These are phyloP conservation scores for Coffea canephora DNA, from an alignment of 257 asterid genomes.

Conservation along the genomic window DNA sequence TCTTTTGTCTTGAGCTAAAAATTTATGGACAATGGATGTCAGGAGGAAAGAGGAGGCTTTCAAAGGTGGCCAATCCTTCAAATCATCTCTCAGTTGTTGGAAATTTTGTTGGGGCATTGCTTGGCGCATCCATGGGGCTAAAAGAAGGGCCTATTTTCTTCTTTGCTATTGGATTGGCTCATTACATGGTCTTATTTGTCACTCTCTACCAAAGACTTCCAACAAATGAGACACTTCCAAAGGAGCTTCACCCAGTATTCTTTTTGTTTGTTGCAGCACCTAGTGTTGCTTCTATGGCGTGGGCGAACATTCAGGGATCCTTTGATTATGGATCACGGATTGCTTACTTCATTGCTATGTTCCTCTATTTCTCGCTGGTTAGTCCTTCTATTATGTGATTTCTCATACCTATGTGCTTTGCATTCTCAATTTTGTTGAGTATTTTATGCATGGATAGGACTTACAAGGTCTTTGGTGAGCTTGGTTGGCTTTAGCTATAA, in stretches of 20 bases:
- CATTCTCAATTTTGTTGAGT: neutral
- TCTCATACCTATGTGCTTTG: neutral
- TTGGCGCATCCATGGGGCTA: slow-evolving; percentile 86
- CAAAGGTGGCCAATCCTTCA: slow-evolving; percentile 90
- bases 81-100: slow-evolving; percentile 79
- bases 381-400: neutral
- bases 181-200: slow-evolving; percentile 72
- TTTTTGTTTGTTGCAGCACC: slow-evolving; percentile 92
- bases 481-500: too few relatives aligned
- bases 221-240: slow-evolving; percentile 82
- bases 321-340: slow-evolving; percentile 68
- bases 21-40: slow-evolving; percentile 98
- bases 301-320: slow-evolving; percentile 80
- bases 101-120: slow-evolving; percentile 83
- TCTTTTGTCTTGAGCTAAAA: slow-evolving; percentile 65
- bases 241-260: slow-evolving; percentile 93
- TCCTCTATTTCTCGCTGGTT: slow-evolving; percentile 84
- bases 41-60: slow-evolving; percentile 79
- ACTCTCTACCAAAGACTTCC: slow-evolving; percentile 94
- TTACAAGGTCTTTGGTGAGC: neutral
- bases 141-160: slow-evolving; percentile 87
- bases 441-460: neutral
- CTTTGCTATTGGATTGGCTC: slow-evolving; percentile 92
- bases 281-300: slow-evolving; percentile 88
- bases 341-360: slow-evolving; percentile 78